Conservation (phyloP, 2,329 filamentous ascomycete species). For the Leptoxyphium fumago region DNA sequence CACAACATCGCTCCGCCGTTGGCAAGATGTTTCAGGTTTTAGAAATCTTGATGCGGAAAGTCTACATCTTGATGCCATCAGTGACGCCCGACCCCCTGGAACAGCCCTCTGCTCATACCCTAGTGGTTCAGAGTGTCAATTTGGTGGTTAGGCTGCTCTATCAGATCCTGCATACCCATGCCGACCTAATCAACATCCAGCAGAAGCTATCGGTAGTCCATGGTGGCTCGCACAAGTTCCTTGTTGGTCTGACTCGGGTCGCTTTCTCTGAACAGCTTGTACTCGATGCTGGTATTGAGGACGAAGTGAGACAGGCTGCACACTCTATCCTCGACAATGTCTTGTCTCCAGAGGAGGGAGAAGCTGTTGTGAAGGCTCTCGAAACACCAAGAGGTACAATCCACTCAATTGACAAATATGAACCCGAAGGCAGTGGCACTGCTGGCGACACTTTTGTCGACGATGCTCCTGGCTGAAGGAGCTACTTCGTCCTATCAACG, state of each 20-base stretch:
- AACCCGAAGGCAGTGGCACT: conserved; percentile 1
- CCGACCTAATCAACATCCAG: conserved; percentile 48
- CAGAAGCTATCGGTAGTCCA: conserved; percentile 55
- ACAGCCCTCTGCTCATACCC: conserved; percentile 20
- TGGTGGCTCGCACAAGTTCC: conserved; percentile 66
- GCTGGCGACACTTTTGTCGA: conserved; percentile 1
- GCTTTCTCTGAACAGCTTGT: conserved; percentile 71
- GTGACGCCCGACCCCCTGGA: conserved; percentile 3
- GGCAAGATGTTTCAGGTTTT: conserved; percentile 62
- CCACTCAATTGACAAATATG: conserved; percentile 1
- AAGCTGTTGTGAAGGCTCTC: conserved; percentile 38
- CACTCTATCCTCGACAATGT: conserved; percentile 67
- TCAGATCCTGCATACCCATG: conserved; percentile 24
- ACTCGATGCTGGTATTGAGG: conserved; percentile 60
- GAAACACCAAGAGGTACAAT: conserved; percentile 19
- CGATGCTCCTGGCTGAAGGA: neutral
- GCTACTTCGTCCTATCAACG: no score
- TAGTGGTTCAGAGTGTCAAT: conserved; percentile 40
- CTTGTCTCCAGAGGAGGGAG: conserved; percentile 65
- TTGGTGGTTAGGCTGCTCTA: conserved; percentile 42
- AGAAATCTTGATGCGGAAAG: conserved; percentile 52
- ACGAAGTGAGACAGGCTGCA: conserved; percentile 66
- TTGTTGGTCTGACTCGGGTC: conserved; percentile 67
- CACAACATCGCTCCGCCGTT: conserved; percentile 52
- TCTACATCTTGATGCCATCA: conserved; percentile 33